Evolutionary conservation across 2,329 filamentous ascomycete species (phyloP).

Genomic region (Cladosporium velox): DNA sequence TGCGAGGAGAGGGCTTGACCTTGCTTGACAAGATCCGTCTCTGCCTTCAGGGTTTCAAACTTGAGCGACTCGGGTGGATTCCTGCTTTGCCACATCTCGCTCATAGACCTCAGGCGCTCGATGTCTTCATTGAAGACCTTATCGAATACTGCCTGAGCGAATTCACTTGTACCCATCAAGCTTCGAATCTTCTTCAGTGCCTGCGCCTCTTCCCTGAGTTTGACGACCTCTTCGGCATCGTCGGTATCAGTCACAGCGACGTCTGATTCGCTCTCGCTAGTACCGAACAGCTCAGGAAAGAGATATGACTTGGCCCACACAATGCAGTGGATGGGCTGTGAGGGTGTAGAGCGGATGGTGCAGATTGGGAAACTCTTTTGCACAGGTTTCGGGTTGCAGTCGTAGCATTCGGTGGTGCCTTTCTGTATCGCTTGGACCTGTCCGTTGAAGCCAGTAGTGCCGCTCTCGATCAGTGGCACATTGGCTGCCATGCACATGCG

Average conservation of each 20-base stretch:
- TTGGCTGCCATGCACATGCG: constrained; percentile 93
- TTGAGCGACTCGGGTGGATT: constrained; percentile 72
- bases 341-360: constrained; percentile 94
- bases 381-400: constrained; percentile 85
- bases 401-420: constrained; percentile 90
- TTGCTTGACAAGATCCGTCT: constrained; percentile 29
- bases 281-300: constrained; percentile 89
- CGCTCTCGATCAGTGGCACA: constrained; percentile 90
- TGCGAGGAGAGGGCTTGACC: constrained; percentile 55
- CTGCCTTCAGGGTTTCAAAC: constrained; percentile 56
- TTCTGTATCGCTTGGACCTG: constrained; percentile 93
- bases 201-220: constrained; percentile 79
- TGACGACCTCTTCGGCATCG: constrained; percentile 84
- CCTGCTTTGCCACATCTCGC: constrained; percentile 93
- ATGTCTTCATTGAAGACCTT: constrained; percentile 92
- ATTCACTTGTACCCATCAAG: constrained; percentile 75
- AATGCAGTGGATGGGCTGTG: constrained; percentile 96
- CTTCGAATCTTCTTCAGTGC: constrained; percentile 81
- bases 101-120: constrained; percentile 76
- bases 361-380: constrained; percentile 95
- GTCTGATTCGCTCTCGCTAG: constrained; percentile 80
- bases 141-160: constrained; percentile 79
- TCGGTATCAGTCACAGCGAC: constrained; percentile 83
- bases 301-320: constrained; percentile 98
- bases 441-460: constrained; percentile 95